Evolutionary conservation across 441 rosid species (phyloP).

Genomic region (Eruca vesicaria): DNA sequence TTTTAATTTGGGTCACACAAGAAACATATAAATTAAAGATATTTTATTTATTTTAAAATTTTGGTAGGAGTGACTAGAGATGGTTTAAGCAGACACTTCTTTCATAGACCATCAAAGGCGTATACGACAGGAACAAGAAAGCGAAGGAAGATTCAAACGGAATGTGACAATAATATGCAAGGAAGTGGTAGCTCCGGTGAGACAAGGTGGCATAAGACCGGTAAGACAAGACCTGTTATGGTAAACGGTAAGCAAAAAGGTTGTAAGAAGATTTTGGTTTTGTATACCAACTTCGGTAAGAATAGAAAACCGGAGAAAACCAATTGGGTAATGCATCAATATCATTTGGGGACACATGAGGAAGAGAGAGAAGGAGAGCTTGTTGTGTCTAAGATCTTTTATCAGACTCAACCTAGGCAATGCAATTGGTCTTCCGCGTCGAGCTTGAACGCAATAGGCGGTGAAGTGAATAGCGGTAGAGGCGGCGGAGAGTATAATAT

Average conservation of each 20-base stretch:
- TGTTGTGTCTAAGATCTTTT: conserved; percentile 94
- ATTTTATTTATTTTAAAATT: neutral
- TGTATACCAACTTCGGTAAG: conserved; percentile 93
- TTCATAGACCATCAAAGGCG: conserved; percentile 97
- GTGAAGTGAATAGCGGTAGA: conserved; percentile 37
- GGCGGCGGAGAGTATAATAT: conserved; percentile 60
- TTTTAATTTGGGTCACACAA: conserved; percentile 21
- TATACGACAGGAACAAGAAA: conserved; percentile 98
- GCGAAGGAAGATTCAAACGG: conserved; percentile 91
- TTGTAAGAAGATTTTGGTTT: conserved; percentile 90
- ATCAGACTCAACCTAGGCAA: conserved; percentile 97
- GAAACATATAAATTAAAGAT: conserved; percentile 8
- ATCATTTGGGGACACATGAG: conserved; percentile 88
- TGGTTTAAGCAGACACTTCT: conserved; percentile 94
- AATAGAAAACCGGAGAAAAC: conserved; percentile 97
- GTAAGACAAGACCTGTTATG: conserved; percentile 96
- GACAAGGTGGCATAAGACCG: conserved; percentile 99
- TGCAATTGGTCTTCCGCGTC: conserved; percentile 78
- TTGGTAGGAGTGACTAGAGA: conserved; percentile 92
- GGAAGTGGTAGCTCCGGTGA: conserved; percentile 64
- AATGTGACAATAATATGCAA: conserved; percentile 66
- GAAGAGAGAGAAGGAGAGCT: conserved; percentile 99
- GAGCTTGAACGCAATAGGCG: conserved; percentile 43
- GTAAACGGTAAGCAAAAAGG: conserved; percentile 90
- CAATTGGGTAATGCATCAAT: conserved; percentile 99